Conservation (phyloP, 176 grass and related monocot genomes). For the Panicum miliaceum region DNA sequence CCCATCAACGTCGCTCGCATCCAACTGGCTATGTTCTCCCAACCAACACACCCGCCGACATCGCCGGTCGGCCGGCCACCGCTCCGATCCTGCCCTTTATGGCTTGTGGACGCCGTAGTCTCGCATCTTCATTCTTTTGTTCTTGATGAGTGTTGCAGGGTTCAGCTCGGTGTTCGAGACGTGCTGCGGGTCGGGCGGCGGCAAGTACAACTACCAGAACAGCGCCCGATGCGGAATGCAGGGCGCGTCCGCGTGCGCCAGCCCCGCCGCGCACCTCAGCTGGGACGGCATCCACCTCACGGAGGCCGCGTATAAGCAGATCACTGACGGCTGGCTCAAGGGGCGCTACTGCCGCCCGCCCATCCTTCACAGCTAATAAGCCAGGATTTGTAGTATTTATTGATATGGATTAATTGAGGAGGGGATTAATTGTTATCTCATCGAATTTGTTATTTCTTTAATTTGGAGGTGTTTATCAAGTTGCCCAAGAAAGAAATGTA, state of each 20-base stretch:
- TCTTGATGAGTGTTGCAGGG: conserved; percentile 19
- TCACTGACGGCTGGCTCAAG: conserved; percentile 66
- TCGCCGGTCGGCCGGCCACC: no score
- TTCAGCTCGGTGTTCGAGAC: conserved; percentile 59
- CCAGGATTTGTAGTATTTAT: no score
- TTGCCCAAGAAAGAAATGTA: no score
- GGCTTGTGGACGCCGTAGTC: no score
- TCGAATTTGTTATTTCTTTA: no score
- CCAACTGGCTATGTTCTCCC: no score
- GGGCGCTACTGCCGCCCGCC: conserved; percentile 56
- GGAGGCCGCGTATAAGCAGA: conserved; percentile 59
- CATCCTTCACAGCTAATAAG: conserved; percentile 43
- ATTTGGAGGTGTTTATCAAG: no score
- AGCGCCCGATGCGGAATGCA: conserved; percentile 50
- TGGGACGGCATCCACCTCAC: conserved; percentile 88
- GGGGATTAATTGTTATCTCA: no score
- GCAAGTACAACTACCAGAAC: conserved; percentile 72
- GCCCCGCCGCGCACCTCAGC: conserved; percentile 56
- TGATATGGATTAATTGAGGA: no score
- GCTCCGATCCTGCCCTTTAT: no score
- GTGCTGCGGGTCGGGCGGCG: conserved; percentile 61
- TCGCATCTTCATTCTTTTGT: neutral
- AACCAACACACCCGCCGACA: no score
- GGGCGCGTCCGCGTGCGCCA: conserved; percentile 55
- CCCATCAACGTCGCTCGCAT: neutral